Percentiles rank a stretch among this genome's conserved stretches.
These are phyloP conservation scores for Ceratocystis cacaofunesta DNA, from an alignment of 2,329 filamentous ascomycete species.

Conservation along the genomic window DNA sequence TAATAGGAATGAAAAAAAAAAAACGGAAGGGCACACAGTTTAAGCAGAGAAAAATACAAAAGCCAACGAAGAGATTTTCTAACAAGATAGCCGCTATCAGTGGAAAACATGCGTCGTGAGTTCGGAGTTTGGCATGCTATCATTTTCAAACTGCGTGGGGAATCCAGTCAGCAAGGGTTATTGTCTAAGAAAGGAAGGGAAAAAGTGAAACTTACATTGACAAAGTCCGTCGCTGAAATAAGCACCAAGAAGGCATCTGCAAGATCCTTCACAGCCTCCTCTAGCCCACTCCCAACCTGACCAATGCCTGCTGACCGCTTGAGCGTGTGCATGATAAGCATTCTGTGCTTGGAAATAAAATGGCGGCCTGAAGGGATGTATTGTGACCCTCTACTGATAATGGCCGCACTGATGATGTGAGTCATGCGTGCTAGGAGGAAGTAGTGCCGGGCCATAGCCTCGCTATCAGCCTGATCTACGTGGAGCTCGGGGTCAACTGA, in stretches of 20 bases:
- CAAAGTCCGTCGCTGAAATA: constrained; percentile 66
- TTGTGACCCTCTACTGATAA: constrained; percentile 67
- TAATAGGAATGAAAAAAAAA: background rate
- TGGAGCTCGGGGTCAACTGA: constrained; percentile 84
- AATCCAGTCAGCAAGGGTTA: constrained; percentile 1
- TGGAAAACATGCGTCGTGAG: constrained; percentile 20
- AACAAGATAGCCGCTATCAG: constrained; percentile 3
- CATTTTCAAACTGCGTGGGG: constrained; percentile 28
- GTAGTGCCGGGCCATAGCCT: constrained; percentile 69
- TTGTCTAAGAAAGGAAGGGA: background rate
- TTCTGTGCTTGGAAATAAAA: constrained; percentile 71
- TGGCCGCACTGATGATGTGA: constrained; percentile 65
- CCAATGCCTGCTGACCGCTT: constrained; percentile 78
- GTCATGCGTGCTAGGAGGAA: constrained; percentile 65
- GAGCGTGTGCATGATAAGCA: constrained; percentile 74
- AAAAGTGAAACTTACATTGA: constrained; percentile 50
- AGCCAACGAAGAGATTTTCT: background rate
- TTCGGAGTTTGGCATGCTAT: constrained; percentile 24
- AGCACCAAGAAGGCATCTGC: constrained; percentile 75
- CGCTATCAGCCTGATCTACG: constrained; percentile 49
- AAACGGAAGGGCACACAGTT: background rate
- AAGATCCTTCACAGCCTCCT: constrained; percentile 55
- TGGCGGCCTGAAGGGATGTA: constrained; percentile 65
- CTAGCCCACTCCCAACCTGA: constrained; percentile 27
- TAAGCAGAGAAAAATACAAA: background rate